Base-by-base conservation (phyloP, 371 early-diverging fungal genomes). In the Saksenaea oblongispora region DNA sequence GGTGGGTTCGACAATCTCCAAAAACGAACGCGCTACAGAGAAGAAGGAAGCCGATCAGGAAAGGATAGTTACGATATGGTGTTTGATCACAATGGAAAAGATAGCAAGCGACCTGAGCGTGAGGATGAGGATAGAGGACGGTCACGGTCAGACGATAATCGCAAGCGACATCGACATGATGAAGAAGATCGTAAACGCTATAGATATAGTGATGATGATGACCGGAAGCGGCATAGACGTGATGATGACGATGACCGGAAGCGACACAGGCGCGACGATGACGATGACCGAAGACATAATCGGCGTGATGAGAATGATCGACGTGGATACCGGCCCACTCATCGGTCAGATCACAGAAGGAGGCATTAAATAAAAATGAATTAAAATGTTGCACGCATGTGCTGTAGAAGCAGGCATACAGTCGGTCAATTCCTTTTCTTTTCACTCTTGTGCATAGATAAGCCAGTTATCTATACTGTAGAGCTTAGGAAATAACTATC, bases 1-100 rank as follows among this genome's bases (percentile, higher is more conserved):
- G 88, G 87, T 57, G 75, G 77, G 39, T 69, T 74, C 54, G 70
- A 78, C 70, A 78, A 83, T 73, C 59, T 84, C 63, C 60, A 84
- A 66, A 70, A 82, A 53, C 57, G 83, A 67, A 70, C 79, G 18
- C 63, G 79, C 39, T 80, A 82, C 56, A 66, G 80, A 58, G 80
- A 79, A 55, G 78, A 67, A 5, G 69, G 67, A 22, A 54, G 54
- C 8, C 55, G 65, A 15, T 56, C 42, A 18, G 66, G 74, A 26
- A 72, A 69, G 31, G 73, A 71, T 34, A 64, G 71, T 41, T 84
- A 82, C 54, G 80, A 77, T 34, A 41, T 82, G 27, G 77, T 82
- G 13, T 79, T 80, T 71, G 82, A 82, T 14, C 71, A 72, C 34
- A 63, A 55, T 18, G 63, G 17, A 15, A 41, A 54, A 31, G 58